Base-by-base conservation (phyloP, 768 basidiomycete genomes). In the Trichaptum fuscoviolaceum region DNA sequence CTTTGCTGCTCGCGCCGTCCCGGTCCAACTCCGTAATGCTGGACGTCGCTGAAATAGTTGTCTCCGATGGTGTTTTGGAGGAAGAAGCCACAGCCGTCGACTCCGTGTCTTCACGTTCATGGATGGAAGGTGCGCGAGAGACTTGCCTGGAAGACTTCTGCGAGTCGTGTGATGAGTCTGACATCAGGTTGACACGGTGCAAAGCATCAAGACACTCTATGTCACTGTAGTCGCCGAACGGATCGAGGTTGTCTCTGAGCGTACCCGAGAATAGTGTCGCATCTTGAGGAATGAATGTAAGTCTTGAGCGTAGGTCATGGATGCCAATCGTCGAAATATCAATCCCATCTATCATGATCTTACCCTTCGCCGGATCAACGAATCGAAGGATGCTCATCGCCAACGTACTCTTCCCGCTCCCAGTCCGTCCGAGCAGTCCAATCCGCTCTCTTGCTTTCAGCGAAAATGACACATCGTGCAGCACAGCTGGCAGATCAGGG, bases 201-300 rank as follows among this genome's bases (percentile, higher is more conserved):
- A 98, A 81, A 1, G 89, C 93, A 59, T 96, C 93, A 35, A 90
- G 72, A 65, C 93, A 92, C 66, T 93, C 92, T 15, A 80, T 79
- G 69, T 96, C 94, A 0, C 85, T 84, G 68, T 95, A 89, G 67
- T 96, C 93, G 30, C 23, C 59, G 70, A 81, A 80, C 0, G 82
- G 82, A 69, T 83, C 83, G 35, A 83, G 75, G 68, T 84, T 83
- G 35, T 75, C 74, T 17, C 81, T 73, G 15, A 82, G 69, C 9
- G 75, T 75, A 23, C 76, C 77, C 36, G 68, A 71, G 70, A 73
- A 77, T n/a, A 75, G 69, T 20, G 69, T 70, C 10, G 78, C 73
- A 62, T 78, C 77, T 65, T 77, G 77, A 4, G 77, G 77, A 42
- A 77, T 74, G 69, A 75, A 75, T 15, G 73, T 73, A 91, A 78